Percentiles rank a stretch among this genome's conserved stretches.
Conservation (phyloP, 2,329 filamentous ascomycete species). For the Dactylellina cionopaga region DNA sequence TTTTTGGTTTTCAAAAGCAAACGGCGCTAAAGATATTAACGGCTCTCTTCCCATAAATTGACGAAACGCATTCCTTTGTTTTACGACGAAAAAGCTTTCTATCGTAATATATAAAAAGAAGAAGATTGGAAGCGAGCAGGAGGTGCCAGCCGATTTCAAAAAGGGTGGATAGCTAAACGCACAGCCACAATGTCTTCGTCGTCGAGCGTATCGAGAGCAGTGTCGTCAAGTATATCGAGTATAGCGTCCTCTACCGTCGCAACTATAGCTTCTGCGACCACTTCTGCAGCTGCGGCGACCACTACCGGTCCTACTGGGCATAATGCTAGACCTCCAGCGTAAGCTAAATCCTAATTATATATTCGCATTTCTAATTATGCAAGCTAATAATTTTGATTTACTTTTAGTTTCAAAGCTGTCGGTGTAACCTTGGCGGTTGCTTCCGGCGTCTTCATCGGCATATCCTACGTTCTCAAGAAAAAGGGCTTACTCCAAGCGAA, state of each 20-base stretch:
- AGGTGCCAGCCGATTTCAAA: not conserved
- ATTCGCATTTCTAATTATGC: not conserved
- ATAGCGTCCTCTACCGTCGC: slow-evolving; percentile 21
- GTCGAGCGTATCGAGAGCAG: not conserved
- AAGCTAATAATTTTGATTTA: not conserved
- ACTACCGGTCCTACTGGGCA: not conserved
- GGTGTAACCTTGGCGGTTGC: slow-evolving; percentile 85
- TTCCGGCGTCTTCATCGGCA: slow-evolving; percentile 91
- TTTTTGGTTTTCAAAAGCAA: not conserved
- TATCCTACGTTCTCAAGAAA: slow-evolving; percentile 96
- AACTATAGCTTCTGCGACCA: slow-evolving; percentile 29
- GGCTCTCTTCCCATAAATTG: not conserved
- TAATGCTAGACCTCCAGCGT: slow-evolving; percentile 32
- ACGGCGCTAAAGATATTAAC: no score
- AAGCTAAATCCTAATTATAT: slow-evolving; percentile 1
- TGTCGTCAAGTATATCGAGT: slow-evolving; percentile 19
- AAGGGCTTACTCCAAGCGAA: slow-evolving; percentile 89
- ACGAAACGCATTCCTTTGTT: not conserved
- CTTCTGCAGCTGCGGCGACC: slow-evolving; percentile 35
- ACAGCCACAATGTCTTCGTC: slow-evolving; percentile 9
- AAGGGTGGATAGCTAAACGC: slow-evolving; percentile 12
- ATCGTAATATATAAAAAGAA: not conserved
- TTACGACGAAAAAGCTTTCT: not conserved
- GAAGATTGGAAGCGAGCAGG: not conserved
- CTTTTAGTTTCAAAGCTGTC: slow-evolving; percentile 83